A percentile compares a stretch with the other conserved stretches of the same genome.
These are phyloP conservation scores for Pseudogymnoascus destructans DNA, from an alignment of 2,329 filamentous ascomycete species.

Conservation along the genomic window DNA sequence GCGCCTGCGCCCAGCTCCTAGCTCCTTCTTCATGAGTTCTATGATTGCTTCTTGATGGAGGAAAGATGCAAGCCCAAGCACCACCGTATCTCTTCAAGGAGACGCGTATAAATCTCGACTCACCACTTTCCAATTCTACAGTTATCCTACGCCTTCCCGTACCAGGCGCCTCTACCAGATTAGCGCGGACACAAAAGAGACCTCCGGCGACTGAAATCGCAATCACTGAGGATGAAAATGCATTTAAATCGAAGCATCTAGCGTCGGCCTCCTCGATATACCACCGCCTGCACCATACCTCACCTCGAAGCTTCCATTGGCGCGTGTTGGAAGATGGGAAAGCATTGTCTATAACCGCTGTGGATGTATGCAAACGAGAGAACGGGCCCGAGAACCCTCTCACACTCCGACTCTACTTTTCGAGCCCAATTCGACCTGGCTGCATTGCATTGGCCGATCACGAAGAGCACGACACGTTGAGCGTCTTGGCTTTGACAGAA, in stretches of 20 bases:
- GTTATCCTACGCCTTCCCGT: constrained; percentile 57
- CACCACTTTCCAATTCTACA: constrained; percentile 52
- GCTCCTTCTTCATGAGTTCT: constrained; percentile 9
- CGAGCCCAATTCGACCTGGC: constrained; percentile 55
- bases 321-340: constrained; percentile 69
- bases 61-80: constrained; percentile 51
- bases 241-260: constrained; percentile 59
- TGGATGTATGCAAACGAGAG: constrained; percentile 63
- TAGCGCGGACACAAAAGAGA: constrained; percentile 30
- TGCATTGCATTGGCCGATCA: constrained; percentile 77
- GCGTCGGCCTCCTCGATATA: constrained; percentile 72
- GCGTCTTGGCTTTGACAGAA: constrained; percentile 66
- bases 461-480: constrained; percentile 62
- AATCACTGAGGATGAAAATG: constrained; percentile 53
- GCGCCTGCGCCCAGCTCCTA: constrained; percentile 17
- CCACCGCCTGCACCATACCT: constrained; percentile 61
- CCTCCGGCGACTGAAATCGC: constrained; percentile 27
- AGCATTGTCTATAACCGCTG: constrained; percentile 67
- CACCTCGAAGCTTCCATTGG: constrained; percentile 84
- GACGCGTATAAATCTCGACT: constrained; percentile 72
- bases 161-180: constrained; percentile 28
- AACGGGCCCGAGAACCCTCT: constrained; percentile 57
- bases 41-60: constrained; percentile 38
- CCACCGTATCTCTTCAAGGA: constrained; percentile 68
- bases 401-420: constrained; percentile 66